phyloP scores from a whole-genome alignment of 108 stramenopile genomes.

The Cyclotella kingstonii region DNA sequence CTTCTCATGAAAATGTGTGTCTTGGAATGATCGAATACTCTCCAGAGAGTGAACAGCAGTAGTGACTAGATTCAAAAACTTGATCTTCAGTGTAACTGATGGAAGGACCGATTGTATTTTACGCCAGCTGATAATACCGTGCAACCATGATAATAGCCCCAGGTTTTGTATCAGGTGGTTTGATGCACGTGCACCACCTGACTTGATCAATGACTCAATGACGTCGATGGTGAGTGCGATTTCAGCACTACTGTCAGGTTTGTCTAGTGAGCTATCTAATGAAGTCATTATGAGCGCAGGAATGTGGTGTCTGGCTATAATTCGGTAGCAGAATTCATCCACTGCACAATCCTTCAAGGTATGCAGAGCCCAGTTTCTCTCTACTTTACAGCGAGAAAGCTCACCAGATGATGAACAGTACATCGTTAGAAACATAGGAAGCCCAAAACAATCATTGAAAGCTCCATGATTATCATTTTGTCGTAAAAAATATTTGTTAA shows the following conservation, averaged over 20 bases:
- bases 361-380: conserved; percentile 72
- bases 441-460: conserved; percentile 69
- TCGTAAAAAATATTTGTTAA: conserved; percentile 78
- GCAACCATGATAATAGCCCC: conserved; percentile 47
- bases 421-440: conserved; percentile 77
- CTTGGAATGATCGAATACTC: neutral
- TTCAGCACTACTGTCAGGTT: conserved; percentile 22
- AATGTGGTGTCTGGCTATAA: conserved; percentile 68
- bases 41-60: conserved; percentile 26
- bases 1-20: conserved; percentile 22
- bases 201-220: conserved; percentile 24
- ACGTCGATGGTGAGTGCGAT: conserved; percentile 35
- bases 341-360: conserved; percentile 62
- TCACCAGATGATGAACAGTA: conserved; percentile 74
- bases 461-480: conserved; percentile 69
- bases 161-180: conserved; percentile 40
- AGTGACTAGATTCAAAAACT: conserved; percentile 29
- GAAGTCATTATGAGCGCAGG: conserved; percentile 74
- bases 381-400: conserved; percentile 45
- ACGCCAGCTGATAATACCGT: conserved; percentile 45
- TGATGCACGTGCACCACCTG: conserved; percentile 35
- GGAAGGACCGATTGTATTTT: conserved; percentile 29
- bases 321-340: conserved; percentile 60
- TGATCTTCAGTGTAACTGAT: conserved; percentile 24
- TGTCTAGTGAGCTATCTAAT: conserved; percentile 42